Conservation (phyloP, 2,329 filamentous ascomycete species). For the Colletotrichum phormii region DNA sequence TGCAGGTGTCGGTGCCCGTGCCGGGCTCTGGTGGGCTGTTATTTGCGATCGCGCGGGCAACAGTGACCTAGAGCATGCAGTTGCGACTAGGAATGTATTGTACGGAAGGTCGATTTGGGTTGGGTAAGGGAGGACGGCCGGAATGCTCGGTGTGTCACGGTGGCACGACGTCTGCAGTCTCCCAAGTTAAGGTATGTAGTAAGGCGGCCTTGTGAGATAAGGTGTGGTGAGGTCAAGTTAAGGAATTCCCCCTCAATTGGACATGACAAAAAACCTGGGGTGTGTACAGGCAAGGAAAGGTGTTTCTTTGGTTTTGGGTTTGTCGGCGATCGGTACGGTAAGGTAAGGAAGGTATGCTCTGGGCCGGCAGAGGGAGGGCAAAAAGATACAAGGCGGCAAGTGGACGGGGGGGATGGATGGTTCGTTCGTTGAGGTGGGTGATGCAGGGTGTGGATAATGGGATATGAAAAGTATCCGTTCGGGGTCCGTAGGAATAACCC, state of each 20-base stretch:
- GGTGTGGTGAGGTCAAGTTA: constrained; percentile 16
- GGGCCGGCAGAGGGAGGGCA: constrained; percentile 15
- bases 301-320: background rate
- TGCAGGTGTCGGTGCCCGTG: constrained; percentile 10
- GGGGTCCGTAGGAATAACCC: background rate
- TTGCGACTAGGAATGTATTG: constrained; percentile 11
- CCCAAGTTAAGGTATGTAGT: background rate
- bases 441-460: background rate
- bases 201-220: constrained; percentile 8
- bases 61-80: constrained; percentile 21
- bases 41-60: constrained; percentile 20
- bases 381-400: background rate
- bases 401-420: background rate
- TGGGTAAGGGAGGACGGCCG: constrained; percentile 30
- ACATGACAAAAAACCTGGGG: constrained; percentile 18
- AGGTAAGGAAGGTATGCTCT: constrained; percentile 7
- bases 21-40: constrained; percentile 1
- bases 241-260: constrained; percentile 14
- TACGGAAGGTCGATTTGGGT: background rate
- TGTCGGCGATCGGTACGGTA: constrained; percentile 1
- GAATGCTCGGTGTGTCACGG: constrained; percentile 36
- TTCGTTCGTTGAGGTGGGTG: constrained; percentile 1
- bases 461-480: constrained; percentile 7
- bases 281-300: constrained; percentile 15
- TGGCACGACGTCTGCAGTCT: constrained; percentile 31